Conservation (phyloP, 2,329 filamentous ascomycete genomes). For the Neopestalotiopsis clavispora region DNA sequence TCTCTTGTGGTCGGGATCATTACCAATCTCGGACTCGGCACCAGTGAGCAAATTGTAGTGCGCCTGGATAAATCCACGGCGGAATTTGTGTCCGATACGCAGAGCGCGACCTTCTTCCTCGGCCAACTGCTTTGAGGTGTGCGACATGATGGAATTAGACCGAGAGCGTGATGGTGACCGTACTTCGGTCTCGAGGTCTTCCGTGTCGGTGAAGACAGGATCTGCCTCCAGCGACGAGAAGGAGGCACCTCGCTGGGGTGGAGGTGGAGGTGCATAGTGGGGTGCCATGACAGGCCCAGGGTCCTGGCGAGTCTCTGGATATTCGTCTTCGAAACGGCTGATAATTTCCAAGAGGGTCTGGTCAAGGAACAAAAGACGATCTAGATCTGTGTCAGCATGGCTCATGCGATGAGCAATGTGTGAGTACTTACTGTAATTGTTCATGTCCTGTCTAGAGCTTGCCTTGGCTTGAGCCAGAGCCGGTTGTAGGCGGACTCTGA, state of each 20-base stretch:
- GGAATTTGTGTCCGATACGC: constrained; percentile 62
- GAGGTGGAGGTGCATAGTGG: constrained; percentile 27
- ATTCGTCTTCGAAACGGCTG: constrained; percentile 93
- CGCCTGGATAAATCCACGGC: constrained; percentile 56
- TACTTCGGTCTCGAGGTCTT: constrained; percentile 52
- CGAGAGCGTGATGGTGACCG: constrained; percentile 50
- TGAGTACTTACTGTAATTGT: constrained; percentile 71
- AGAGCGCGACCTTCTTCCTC: constrained; percentile 63
- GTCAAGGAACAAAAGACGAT: constrained; percentile 84
- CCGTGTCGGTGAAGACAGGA: constrained; percentile 48
- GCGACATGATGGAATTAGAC: constrained; percentile 56
- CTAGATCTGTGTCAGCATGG: constrained; percentile 46
- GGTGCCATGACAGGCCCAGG: constrained; percentile 32
- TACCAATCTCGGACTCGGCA: constrained; percentile 51
- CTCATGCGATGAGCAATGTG: neutral
- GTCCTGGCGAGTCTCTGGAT: constrained; percentile 76
- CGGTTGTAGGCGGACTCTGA: constrained; percentile 80
- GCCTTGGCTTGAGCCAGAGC: constrained; percentile 77
- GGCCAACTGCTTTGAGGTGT: constrained; percentile 55
- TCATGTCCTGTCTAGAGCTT: constrained; percentile 69
- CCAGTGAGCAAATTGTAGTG: constrained; percentile 54
- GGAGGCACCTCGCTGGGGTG: constrained; percentile 31
- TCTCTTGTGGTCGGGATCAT: constrained; percentile 54
- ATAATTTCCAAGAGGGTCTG: constrained; percentile 90
- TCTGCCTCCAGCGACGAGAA: constrained; percentile 42